Percentiles rank a stretch among this genome's conserved stretches.
phyloP scores from a whole-genome alignment of 305 asterid genomes.

The Ajuga reptans region DNA sequence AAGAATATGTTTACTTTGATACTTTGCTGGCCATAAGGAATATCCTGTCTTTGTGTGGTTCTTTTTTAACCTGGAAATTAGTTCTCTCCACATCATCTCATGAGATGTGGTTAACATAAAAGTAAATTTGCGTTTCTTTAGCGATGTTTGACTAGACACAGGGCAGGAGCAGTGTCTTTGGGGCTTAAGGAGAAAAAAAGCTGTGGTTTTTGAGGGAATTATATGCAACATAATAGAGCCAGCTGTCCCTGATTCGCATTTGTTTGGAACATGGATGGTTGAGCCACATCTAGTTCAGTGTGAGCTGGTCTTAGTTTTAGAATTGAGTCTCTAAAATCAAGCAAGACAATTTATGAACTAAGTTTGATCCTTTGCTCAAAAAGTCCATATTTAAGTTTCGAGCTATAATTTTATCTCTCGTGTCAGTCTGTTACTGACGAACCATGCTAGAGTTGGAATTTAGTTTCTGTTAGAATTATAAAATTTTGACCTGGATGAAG shows the following conservation, averaged over 20 bases:
- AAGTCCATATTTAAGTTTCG: background rate
- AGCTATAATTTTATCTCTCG: background rate
- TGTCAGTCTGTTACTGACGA: background rate
- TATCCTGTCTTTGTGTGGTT: background rate
- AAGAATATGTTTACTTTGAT: too few species aligned
- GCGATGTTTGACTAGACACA: background rate
- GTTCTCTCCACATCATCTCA: constrained; percentile 8
- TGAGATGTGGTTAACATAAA: constrained; percentile 11
- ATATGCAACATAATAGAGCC: background rate
- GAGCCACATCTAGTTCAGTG: background rate
- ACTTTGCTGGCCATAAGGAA: background rate
- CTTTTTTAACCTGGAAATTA: background rate
- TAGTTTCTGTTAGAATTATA: background rate
- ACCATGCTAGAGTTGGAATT: background rate
- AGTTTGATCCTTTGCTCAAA: background rate
- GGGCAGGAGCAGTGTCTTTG: background rate
- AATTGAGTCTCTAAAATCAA: background rate
- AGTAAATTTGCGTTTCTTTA: background rate
- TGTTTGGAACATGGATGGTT: background rate
- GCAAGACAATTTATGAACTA: background rate
- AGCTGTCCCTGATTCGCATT: background rate
- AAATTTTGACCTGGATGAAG: background rate
- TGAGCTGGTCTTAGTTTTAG: background rate
- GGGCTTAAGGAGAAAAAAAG: background rate
- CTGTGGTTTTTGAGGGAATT: background rate